Percentiles rank a stretch among this genome's conserved stretches.
phyloP scores from a whole-genome alignment of 108 stramenopile genomes.

The Cyclotella atomus region DNA sequence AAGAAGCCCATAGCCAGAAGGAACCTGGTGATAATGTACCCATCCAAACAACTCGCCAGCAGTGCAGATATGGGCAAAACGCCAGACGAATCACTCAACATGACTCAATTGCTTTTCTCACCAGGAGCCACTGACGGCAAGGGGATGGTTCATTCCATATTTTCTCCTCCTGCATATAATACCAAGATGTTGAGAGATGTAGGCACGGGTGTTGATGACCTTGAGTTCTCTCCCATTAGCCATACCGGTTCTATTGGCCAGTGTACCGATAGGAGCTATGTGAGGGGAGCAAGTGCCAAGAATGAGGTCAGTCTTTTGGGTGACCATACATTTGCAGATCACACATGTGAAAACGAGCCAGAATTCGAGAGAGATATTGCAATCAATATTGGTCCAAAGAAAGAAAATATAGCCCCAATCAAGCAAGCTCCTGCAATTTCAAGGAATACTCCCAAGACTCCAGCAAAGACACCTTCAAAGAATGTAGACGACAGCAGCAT shows the following conservation, averaged over 20 bases:
- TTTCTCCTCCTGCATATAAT: background rate
- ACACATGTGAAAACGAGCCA: too few species aligned
- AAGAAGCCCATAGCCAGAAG: too few species aligned
- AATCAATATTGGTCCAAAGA: background rate
- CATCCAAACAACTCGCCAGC: background rate
- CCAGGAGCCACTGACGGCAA: background rate
- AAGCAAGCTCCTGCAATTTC: background rate
- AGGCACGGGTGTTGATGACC: background rate
- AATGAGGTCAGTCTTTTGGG: background rate
- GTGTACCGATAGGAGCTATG: too few species aligned
- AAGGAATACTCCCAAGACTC: too few species aligned
- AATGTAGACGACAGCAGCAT: background rate
- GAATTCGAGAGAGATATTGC: background rate
- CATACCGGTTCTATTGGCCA: too few species aligned
- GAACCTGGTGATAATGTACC: too few species aligned
- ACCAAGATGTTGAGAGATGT: background rate
- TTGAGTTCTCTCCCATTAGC: background rate
- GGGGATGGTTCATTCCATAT: background rate
- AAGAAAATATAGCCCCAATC: background rate
- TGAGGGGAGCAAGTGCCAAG: background rate
- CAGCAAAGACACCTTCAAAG: background rate
- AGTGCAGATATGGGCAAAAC: background rate
- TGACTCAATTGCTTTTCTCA: conserved; percentile 6
- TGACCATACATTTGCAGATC: background rate
- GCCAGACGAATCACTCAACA: background rate